Evolutionary conservation across 2,329 filamentous ascomycete species (phyloP).

Genomic region (Meredithiella fracta): DNA sequence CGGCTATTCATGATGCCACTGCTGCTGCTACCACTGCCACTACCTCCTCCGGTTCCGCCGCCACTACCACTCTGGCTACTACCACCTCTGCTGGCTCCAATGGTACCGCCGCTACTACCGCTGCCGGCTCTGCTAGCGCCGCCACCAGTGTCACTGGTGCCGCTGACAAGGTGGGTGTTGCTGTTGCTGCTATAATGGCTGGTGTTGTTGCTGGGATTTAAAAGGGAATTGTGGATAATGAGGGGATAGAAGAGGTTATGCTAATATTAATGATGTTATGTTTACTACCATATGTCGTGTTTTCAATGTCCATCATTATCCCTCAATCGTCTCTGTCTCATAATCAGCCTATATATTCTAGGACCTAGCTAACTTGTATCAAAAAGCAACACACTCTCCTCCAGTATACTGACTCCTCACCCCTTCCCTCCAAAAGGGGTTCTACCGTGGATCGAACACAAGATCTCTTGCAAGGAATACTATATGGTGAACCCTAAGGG

Average conservation of each 20-base stretch:
- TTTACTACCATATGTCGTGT: no score
- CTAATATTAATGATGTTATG: no score
- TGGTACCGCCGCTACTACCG: neutral
- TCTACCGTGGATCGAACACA: conserved; percentile 17
- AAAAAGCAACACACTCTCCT: no score
- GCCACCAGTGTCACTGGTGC: neutral
- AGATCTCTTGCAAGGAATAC: conserved; percentile 16
- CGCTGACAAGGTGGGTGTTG: neutral
- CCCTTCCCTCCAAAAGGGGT: no score
- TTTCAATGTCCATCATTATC: no score
- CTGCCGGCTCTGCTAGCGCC: conserved; percentile 6
- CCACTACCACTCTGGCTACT: conserved; percentile 14
- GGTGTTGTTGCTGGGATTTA: neutral
- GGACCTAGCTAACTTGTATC: no score
- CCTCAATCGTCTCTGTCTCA: no score
- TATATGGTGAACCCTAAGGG: conserved; percentile 41
- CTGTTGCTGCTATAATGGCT: neutral
- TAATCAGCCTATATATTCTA: no score
- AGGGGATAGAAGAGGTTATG: no score
- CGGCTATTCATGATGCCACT: conserved; percentile 9
- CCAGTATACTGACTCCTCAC: no score
- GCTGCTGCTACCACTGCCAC: conserved; percentile 7
- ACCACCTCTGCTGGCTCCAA: conserved; percentile 6
- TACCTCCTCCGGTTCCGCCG: neutral
- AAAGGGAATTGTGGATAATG: neutral